These are phyloP conservation scores for Sicyos baderoa DNA, from an alignment of 306 rosid species.

Conservation along the genomic window DNA sequence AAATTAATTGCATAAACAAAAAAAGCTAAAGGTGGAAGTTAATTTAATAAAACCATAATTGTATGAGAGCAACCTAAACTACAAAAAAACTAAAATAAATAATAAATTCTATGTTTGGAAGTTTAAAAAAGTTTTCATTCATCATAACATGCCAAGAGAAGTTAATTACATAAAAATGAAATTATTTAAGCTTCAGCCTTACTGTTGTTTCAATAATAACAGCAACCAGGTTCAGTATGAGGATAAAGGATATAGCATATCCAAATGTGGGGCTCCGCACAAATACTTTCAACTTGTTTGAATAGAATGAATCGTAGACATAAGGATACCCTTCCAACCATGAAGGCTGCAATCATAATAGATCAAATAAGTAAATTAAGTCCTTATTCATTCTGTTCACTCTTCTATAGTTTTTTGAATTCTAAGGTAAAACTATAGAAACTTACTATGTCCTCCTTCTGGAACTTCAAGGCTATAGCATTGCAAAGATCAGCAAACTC, in stretches of 20 bases:
- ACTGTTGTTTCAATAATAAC: conserved; percentile 95
- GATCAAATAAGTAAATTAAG: conserved; percentile 26
- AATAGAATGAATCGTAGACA: conserved; percentile 41
- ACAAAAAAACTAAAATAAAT: neutral
- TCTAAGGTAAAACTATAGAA: conserved; percentile 17
- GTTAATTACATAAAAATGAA: conserved; percentile 12
- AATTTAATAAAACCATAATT: neutral
- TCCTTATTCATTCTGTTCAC: conserved; percentile 15
- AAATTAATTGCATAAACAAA: neutral
- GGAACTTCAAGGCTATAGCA: conserved; percentile 77
- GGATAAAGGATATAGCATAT: conserved; percentile 73
- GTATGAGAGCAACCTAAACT: neutral
- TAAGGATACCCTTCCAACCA: conserved; percentile 48
- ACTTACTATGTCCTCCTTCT: conserved; percentile 76
- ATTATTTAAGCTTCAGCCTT: conserved; percentile 30
- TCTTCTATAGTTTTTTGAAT: conserved; percentile 18
- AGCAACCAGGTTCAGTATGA: conserved; percentile 59
- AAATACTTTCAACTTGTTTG: conserved; percentile 60
- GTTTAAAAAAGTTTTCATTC: neutral
- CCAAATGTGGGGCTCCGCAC: conserved; percentile 68
- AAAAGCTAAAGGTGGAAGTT: conserved; percentile 1
- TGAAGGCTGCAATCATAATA: conserved; percentile 64
- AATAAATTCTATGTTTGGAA: neutral
- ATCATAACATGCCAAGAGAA: conserved; percentile 3
- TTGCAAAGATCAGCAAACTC: conserved; percentile 93